Percentiles rank a stretch among this genome's conserved stretches.
phyloP scores from a whole-genome alignment of 225 moss, liverwort and hornwort species.

The Bryoerythrophyllum caledonicum region DNA sequence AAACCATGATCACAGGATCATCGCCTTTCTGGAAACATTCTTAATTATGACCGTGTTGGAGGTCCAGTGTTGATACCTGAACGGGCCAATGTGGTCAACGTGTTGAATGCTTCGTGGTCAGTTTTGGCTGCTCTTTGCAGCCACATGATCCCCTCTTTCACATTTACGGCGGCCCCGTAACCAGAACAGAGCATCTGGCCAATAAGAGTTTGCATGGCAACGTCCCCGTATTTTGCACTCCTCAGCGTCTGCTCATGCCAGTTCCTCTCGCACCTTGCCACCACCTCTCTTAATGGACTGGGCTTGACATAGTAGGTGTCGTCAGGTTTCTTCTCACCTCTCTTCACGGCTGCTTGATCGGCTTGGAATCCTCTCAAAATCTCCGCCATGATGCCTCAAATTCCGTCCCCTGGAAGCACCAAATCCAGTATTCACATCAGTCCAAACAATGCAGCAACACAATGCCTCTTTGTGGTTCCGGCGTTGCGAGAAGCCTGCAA shows the following conservation, averaged over 20 bases:
- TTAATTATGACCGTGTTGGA: background rate
- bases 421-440: too few relatives aligned
- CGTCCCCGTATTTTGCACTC: background rate
- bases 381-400: background rate
- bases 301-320: background rate
- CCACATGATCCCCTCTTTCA: background rate
- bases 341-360: background rate
- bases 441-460: too few relatives aligned
- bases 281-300: background rate
- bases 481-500: too few relatives aligned
- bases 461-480: too few relatives aligned
- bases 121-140: background rate
- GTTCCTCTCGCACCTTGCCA: background rate
- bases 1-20: background rate
- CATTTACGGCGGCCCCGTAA: background rate
- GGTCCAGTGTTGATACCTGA: background rate
- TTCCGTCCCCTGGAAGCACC: background rate
- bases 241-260: background rate
- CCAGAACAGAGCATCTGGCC: background rate
- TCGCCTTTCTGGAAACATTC: background rate
- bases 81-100: background rate
- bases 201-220: background rate
- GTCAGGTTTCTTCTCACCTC: background rate
- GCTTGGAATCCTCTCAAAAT: background rate
- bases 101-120: background rate